Evolutionary conservation across 495 filamentous ascomycete species (phyloP).

Genomic region (Antarctomyces pellizariae): DNA sequence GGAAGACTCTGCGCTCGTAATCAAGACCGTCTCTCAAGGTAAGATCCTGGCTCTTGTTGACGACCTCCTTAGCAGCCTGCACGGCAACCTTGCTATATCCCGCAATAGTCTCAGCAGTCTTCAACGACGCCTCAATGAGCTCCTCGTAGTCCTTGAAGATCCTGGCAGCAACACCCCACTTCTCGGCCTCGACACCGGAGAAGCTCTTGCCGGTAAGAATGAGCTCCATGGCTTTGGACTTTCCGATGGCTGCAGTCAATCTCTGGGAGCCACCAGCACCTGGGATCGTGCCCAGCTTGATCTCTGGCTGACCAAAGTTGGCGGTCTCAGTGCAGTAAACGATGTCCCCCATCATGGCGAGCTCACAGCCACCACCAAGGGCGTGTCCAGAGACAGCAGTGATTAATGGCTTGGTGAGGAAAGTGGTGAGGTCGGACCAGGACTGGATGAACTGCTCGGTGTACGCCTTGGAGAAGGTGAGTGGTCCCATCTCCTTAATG

Average conservation of each 20-base stretch:
- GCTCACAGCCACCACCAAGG: constrained; percentile 84
- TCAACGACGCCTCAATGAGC: constrained; percentile 51
- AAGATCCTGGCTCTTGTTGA: constrained; percentile 89
- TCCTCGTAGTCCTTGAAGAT: constrained; percentile 63
- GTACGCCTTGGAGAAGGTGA: constrained; percentile 72
- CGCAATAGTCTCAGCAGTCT: constrained; percentile 77
- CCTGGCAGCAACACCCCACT: constrained; percentile 76
- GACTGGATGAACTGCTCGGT: constrained; percentile 72
- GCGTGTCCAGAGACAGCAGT: constrained; percentile 87
- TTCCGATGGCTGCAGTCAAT: constrained; percentile 70
- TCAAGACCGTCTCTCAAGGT: constrained; percentile 74
- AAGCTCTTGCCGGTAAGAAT: constrained; percentile 75
- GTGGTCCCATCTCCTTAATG: constrained; percentile 93
- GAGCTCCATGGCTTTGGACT: constrained; percentile 79
- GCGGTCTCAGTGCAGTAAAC: constrained; percentile 67
- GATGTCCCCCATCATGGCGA: constrained; percentile 94
- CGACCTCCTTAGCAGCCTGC: constrained; percentile 87
- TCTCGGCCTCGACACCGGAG: constrained; percentile 52
- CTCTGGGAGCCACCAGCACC: constrained; percentile 82
- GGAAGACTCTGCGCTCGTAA: constrained; percentile 82
- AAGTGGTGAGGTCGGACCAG: constrained; percentile 64
- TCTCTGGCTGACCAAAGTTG: constrained; percentile 88
- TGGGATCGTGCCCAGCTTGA: constrained; percentile 79
- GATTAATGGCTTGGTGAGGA: constrained; percentile 77
- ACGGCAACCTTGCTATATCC: constrained; percentile 56